Conservation (phyloP, 805 yeast species). For the Nakazawaea laoshanensis region DNA sequence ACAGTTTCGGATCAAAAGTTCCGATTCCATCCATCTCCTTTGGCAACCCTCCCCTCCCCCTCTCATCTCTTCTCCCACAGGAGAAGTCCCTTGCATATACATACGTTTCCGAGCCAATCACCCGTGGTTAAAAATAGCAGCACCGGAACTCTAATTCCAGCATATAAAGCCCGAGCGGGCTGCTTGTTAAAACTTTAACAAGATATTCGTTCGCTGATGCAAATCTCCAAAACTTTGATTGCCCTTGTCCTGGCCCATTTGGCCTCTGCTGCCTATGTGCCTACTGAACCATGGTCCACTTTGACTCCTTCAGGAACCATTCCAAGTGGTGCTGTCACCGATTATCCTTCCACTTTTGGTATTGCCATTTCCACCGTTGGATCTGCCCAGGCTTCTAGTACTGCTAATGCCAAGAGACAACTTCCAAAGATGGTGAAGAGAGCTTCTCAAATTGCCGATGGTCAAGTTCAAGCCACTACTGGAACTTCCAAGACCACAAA, state of each 20-base stretch:
- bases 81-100: too few species aligned
- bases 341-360: constrained; percentile 52
- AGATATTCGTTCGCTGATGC: constrained; percentile 9
- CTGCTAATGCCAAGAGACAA: constrained; percentile 18
- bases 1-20: too few species aligned
- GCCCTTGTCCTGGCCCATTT: constrained; percentile 31
- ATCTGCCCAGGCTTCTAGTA: constrained; percentile 18
- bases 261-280: constrained; percentile 43
- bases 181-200: too few species aligned
- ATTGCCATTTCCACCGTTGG: constrained; percentile 27
- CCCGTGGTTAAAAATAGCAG: too few species aligned
- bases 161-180: too few species aligned
- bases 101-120: too few species aligned
- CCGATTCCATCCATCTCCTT: too few species aligned
- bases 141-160: too few species aligned
- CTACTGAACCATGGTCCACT: constrained; percentile 56
- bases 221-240: constrained; percentile 14
- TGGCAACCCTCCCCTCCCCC: too few species aligned
- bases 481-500: constrained; percentile 16
- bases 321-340: constrained; percentile 46
- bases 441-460: constrained; percentile 41
- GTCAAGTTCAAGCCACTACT: constrained; percentile 29
- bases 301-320: constrained; percentile 51
- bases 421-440: constrained; percentile 27
- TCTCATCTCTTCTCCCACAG: too few species aligned